Conservation (phyloP, 352 stramenopile genomes). For the Phytophthora syringae region DNA sequence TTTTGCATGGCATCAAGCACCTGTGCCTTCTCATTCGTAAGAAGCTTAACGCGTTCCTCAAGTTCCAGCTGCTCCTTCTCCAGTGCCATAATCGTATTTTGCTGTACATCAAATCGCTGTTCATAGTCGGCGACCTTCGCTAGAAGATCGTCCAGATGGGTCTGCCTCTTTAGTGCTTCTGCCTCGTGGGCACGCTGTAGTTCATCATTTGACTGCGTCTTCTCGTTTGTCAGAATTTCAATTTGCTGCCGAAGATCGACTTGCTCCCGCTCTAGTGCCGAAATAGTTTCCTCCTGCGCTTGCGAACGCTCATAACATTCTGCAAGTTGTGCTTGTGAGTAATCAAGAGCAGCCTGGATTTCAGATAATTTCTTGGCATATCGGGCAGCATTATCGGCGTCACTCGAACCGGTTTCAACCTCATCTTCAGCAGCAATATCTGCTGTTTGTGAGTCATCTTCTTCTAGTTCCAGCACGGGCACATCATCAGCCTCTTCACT, state of each 20-base stretch:
- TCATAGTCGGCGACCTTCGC: conserved; percentile 18
- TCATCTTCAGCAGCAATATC: conserved; percentile 29
- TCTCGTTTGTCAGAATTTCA: conserved; percentile 17
- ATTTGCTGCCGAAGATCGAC: conserved; percentile 10
- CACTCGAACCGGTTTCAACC: conserved; percentile 4
- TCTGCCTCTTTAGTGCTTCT: neutral
- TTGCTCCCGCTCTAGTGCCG: conserved; percentile 17
- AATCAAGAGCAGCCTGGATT: conserved; percentile 6
- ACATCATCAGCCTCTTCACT: conserved; percentile 15
- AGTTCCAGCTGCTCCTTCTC: conserved; percentile 15
- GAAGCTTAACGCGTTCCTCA: conserved; percentile 6
- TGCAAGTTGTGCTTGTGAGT: conserved; percentile 16
- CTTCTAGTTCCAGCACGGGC: conserved; percentile 32
- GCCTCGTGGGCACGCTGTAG: conserved; percentile 8
- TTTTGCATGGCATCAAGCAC: conserved; percentile 8
- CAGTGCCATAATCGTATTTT: conserved; percentile 20
- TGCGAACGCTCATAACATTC: conserved; percentile 19
- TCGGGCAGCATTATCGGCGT: neutral
- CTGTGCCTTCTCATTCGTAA: conserved; percentile 23
- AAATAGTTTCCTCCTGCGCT: conserved; percentile 22
- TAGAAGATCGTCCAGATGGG: conserved; percentile 11
- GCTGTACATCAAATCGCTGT: conserved; percentile 10
- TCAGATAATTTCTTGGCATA: conserved; percentile 7
- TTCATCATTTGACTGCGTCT: conserved; percentile 12
- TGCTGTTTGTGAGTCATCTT: conserved; percentile 10